Conservation (phyloP, 1,139 yeast genomes). For the Geotrichum reessii region DNA sequence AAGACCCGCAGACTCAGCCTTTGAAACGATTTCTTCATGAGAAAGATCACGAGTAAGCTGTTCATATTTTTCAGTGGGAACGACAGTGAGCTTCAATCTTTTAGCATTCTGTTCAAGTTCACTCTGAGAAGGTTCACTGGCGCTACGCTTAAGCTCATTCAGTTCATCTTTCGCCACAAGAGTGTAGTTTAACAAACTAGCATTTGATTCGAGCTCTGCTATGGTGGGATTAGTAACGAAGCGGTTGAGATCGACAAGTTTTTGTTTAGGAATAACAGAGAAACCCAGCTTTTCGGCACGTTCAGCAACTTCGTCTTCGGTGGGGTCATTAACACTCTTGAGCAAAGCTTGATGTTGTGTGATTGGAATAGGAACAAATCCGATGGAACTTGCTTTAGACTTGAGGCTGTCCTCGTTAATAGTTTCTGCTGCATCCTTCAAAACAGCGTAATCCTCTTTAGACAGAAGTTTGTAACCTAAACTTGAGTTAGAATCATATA, state of each 20-base stretch:
- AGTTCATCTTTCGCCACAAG: conserved; percentile 26
- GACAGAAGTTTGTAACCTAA: conserved; percentile 8
- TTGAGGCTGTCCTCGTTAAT: conserved; percentile 4
- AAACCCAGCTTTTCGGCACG: conserved; percentile 35
- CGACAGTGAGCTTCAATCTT: conserved; percentile 22
- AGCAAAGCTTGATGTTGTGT: conserved; percentile 27
- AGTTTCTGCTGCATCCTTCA: conserved; percentile 12
- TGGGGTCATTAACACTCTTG: conserved; percentile 23
- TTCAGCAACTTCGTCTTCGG: conserved; percentile 29
- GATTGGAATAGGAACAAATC: conserved; percentile 43
- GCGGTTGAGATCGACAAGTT: conserved; percentile 13
- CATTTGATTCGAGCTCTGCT: conserved; percentile 19
- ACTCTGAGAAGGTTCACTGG: conserved; percentile 24
- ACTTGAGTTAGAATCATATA: not conserved
- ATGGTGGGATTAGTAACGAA: conserved; percentile 22
- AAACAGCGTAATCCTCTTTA: conserved; percentile 3
- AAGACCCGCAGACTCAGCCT: conserved; percentile 19
- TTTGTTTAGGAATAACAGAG: conserved; percentile 25
- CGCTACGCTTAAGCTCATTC: conserved; percentile 13
- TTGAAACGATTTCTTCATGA: conserved; percentile 17
- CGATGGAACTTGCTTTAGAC: conserved; percentile 25
- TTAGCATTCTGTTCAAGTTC: conserved; percentile 23
- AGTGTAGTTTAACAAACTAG: conserved; percentile 20
- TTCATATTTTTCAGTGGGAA: conserved; percentile 22
- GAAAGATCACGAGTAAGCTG: conserved; percentile 21